Conservation (phyloP, 192 early-diverging fungal genomes). For the Phlyctochytrium bullatum region DNA sequence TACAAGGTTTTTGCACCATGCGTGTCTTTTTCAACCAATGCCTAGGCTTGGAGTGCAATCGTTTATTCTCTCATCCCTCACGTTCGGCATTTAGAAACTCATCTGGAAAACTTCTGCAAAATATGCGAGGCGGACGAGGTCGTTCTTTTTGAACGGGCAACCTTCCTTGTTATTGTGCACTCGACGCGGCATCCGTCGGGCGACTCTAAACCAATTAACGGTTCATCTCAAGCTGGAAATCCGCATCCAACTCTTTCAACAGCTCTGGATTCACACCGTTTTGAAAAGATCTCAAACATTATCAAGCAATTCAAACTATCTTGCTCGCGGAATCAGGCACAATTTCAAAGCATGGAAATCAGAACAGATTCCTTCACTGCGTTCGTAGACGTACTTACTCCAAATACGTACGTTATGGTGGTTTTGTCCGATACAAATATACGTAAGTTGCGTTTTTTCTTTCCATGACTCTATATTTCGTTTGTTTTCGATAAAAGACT, state of each 20-base stretch:
- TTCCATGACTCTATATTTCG: too few species aligned
- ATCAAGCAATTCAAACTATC: slow-evolving; percentile 90
- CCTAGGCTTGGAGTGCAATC: slow-evolving; percentile 95
- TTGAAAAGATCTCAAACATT: slow-evolving; percentile 88
- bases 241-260: background rate
- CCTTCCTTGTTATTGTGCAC: slow-evolving; percentile 93
- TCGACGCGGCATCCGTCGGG: slow-evolving; percentile 34
- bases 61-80: slow-evolving; percentile 95
- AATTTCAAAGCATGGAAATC: slow-evolving; percentile 88
- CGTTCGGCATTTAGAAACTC: slow-evolving; percentile 72
- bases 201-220: background rate
- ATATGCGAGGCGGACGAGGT: slow-evolving; percentile 94
- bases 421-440: slow-evolving; percentile 79
- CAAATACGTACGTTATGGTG: slow-evolving; percentile 87
- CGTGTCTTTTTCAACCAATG: too few species aligned
- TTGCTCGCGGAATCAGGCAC: slow-evolving; percentile 68
- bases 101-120: slow-evolving; percentile 74
- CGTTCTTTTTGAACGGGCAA: slow-evolving; percentile 90
- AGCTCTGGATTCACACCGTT: slow-evolving; percentile 66
- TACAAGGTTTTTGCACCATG: too few species aligned
- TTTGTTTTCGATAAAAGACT: background rate
- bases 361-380: slow-evolving; percentile 67
- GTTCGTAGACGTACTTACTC: slow-evolving; percentile 78
- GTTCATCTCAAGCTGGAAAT: background rate
- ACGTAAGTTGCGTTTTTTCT: too few species aligned